phyloP scores from a whole-genome alignment of 805 yeast genomes.

The Candida maltosa region DNA sequence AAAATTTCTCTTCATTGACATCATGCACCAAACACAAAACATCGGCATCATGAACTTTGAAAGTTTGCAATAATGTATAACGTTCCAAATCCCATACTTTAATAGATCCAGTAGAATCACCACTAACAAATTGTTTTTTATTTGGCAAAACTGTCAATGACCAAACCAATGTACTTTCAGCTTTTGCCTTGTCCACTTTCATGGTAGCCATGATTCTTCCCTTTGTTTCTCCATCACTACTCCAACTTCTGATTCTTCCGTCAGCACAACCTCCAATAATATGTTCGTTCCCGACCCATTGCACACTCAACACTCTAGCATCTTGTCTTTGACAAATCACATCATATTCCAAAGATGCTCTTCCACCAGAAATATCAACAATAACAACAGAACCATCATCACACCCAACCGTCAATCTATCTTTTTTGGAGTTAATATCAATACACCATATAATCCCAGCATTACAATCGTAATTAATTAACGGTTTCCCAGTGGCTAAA shows the following conservation, averaged over 20 bases:
- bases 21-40: conserved; percentile 70
- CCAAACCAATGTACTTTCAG: conserved; percentile 92
- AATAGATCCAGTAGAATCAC: conserved; percentile 93
- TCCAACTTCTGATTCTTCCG: conserved; percentile 87
- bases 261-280: conserved; percentile 95
- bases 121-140: conserved; percentile 78
- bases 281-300: conserved; percentile 66
- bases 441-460: conserved; percentile 94
- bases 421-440: conserved; percentile 57
- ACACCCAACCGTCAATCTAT: conserved; percentile 82
- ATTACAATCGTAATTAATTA: conserved; percentile 78
- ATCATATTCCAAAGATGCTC: conserved; percentile 76
- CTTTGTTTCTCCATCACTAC: conserved; percentile 37
- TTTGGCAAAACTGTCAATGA: conserved; percentile 61
- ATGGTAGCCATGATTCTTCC: conserved; percentile 79
- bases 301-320: conserved; percentile 71
- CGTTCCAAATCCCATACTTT: conserved; percentile 88
- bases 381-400: conserved; percentile 91
- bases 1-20: conserved; percentile 57
- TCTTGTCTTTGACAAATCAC: conserved; percentile 78
- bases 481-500: conserved; percentile 65
- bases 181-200: conserved; percentile 86
- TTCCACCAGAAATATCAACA: conserved; percentile 81
- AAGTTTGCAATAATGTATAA: conserved; percentile 75
- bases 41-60: conserved; percentile 87